Conservation (phyloP, 2,329 filamentous ascomycete genomes). For the Penicillium sp. region DNA sequence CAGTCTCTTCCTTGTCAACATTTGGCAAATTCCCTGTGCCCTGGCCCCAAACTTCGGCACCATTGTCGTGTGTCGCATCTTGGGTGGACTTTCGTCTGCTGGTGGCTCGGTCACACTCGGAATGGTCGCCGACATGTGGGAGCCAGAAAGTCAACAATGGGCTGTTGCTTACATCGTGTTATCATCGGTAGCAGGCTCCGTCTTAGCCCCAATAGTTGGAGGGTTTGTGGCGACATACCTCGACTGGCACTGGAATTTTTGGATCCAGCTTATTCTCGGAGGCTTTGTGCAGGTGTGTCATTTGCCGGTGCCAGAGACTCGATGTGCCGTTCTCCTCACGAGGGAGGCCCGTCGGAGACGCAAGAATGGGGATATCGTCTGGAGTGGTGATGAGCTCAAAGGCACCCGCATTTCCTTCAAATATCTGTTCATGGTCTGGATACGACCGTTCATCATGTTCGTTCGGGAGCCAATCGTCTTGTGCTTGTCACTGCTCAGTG, state of each 20-base stretch:
- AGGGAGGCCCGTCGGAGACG: slow-evolving; percentile 57
- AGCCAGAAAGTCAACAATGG: slow-evolving; percentile 56
- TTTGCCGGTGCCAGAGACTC: slow-evolving; percentile 55
- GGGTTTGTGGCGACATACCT: slow-evolving; percentile 51
- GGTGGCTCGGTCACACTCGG: slow-evolving; percentile 65
- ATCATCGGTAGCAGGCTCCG: slow-evolving; percentile 55
- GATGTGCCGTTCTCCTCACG: slow-evolving; percentile 58
- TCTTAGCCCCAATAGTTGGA: slow-evolving; percentile 49
- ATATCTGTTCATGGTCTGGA: slow-evolving; percentile 58
- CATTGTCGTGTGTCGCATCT: slow-evolving; percentile 65
- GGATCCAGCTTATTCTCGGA: slow-evolving; percentile 61
- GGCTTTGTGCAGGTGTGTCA: slow-evolving; percentile 52
- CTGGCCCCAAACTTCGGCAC: slow-evolving; percentile 69
- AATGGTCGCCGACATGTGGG: slow-evolving; percentile 64
- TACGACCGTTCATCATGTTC: slow-evolving; percentile 63
- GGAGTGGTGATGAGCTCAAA: slow-evolving; percentile 69
- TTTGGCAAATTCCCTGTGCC: slow-evolving; percentile 71
- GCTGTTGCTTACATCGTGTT: slow-evolving; percentile 61
- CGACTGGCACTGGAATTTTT: slow-evolving; percentile 61
- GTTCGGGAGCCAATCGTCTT: slow-evolving; percentile 63
- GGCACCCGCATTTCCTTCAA: slow-evolving; percentile 54
- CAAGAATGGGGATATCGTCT: slow-evolving; percentile 60
- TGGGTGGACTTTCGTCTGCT: slow-evolving; percentile 62
- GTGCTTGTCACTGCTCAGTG: slow-evolving; percentile 60
- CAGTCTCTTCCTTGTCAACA: slow-evolving; percentile 70